Evolutionary conservation across 768 basidiomycete genomes (phyloP).

Genomic region (Trametes punicea): DNA sequence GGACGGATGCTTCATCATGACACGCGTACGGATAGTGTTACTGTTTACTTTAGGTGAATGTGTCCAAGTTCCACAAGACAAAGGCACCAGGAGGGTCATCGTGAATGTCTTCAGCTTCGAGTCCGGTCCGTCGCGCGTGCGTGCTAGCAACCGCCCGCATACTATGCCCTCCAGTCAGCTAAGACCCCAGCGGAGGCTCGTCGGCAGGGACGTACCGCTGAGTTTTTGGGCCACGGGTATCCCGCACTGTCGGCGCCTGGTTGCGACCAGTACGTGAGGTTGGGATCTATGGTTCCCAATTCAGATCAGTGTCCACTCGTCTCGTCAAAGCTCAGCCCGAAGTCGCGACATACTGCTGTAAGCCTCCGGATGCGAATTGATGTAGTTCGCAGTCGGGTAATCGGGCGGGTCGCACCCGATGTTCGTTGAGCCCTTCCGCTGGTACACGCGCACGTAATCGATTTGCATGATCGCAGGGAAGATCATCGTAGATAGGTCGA

Average conservation of each 20-base stretch:
- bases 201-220: conserved; percentile 18
- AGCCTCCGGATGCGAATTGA: conserved; percentile 49
- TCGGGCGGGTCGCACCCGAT: conserved; percentile 64
- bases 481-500: conserved; percentile 50
- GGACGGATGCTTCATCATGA: conserved; percentile 5
- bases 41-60: conserved; percentile 15
- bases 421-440: conserved; percentile 53
- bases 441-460: conserved; percentile 84
- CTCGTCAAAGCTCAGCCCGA: not conserved
- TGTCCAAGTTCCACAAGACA: conserved; percentile 1
- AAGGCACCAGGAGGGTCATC: not conserved
- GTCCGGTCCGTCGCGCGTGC: not conserved
- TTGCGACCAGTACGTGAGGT: conserved; percentile 30
- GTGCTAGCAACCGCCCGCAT: conserved; percentile 5
- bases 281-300: conserved; percentile 26
- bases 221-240: conserved; percentile 34
- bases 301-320: not conserved
- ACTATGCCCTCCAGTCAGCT: not conserved
- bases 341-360: conserved; percentile 49
- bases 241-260: conserved; percentile 27
- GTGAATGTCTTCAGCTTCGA: not conserved
- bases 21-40: conserved; percentile 12
- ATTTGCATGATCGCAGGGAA: conserved; percentile 71
- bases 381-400: conserved; percentile 66
- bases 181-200: not conserved